These are phyloP conservation scores for Orbilia ellipsospora DNA, from an alignment of 2,329 filamentous ascomycete genomes.

Conservation along the genomic window DNA sequence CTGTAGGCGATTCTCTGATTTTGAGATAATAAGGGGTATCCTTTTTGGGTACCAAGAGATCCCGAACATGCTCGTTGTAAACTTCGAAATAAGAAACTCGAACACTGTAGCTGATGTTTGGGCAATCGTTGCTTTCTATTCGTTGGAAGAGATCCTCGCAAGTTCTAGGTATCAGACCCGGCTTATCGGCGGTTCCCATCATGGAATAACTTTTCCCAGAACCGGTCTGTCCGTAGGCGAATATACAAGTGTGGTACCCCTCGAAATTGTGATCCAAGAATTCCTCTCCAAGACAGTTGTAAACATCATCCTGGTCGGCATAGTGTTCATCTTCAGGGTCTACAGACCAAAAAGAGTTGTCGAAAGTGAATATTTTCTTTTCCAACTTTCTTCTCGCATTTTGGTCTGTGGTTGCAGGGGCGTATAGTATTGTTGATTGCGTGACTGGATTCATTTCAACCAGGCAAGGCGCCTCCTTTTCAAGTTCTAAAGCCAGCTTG, in stretches of 20 bases:
- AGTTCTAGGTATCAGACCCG: constrained; percentile 91
- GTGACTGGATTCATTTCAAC: constrained; percentile 90
- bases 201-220: constrained; percentile 98
- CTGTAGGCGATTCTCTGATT: constrained; percentile 92
- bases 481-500: constrained; percentile 71
- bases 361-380: constrained; percentile 93
- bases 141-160: constrained; percentile 96
- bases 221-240: constrained; percentile 97
- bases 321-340: constrained; percentile 82
- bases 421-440: constrained; percentile 82
- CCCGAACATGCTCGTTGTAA: constrained; percentile 98
- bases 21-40: constrained; percentile 91
- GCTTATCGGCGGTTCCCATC: constrained; percentile 88
- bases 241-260: constrained; percentile 98
- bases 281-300: constrained; percentile 92
- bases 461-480: constrained; percentile 83
- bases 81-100: constrained; percentile 99
- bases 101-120: constrained; percentile 95
- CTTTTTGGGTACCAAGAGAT: constrained; percentile 83
- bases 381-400: constrained; percentile 78
- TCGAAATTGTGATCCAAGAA: constrained; percentile 99
- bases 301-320: constrained; percentile 90
- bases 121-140: constrained; percentile 84
- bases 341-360: constrained; percentile 99
- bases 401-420: constrained; percentile 70